These are phyloP conservation scores for Solanum habrochaites DNA, from an alignment of 257 asterid genomes.

Conservation along the genomic window DNA sequence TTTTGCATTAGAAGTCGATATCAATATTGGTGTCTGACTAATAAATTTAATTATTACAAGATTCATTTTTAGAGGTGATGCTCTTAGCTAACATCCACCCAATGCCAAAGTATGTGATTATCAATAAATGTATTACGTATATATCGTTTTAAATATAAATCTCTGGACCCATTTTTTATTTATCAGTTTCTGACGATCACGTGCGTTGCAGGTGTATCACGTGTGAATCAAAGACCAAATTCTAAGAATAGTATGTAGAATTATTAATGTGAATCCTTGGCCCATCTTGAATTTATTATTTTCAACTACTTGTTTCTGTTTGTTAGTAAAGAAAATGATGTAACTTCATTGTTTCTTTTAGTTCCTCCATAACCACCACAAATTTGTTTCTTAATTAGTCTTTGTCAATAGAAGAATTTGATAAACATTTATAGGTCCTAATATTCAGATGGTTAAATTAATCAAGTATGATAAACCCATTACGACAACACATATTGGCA, in stretches of 20 bases:
- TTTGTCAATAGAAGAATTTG: neutral
- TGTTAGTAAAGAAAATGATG: neutral
- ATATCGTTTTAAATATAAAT: neutral
- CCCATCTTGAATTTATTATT: neutral
- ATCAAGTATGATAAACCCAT: neutral
- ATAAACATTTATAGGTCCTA: neutral
- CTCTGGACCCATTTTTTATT: neutral
- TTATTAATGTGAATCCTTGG: neutral
- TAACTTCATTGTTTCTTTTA: neutral
- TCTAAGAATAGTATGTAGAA: neutral
- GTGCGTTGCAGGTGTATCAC: neutral
- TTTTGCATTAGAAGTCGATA: neutral
- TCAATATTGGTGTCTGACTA: neutral
- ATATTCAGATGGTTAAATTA: neutral
- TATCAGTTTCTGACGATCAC: neutral
- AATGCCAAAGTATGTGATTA: neutral
- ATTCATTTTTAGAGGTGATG: neutral
- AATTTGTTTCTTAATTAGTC: neutral
- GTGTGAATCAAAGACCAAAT: neutral
- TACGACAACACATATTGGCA: neutral
- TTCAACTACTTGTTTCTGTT: neutral
- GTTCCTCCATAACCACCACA: neutral
- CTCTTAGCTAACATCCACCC: neutral
- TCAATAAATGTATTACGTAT: neutral
- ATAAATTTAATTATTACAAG: neutral